A percentile compares a stretch with the other conserved stretches of the same genome.
phyloP scores from a whole-genome alignment of 2,329 filamentous ascomycete genomes.

The Cladobotryum mycophilum region DNA sequence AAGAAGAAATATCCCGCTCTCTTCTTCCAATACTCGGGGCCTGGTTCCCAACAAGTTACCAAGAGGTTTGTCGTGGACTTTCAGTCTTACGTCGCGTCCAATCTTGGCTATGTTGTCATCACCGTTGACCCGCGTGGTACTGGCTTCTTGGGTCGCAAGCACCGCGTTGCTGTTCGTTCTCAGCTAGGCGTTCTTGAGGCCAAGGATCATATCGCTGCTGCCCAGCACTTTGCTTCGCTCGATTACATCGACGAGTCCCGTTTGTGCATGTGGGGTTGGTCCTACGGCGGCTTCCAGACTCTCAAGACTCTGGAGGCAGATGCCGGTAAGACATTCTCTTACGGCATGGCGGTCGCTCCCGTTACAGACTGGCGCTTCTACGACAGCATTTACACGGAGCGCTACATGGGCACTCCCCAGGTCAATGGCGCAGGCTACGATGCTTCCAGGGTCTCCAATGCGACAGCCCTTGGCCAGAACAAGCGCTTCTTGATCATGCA shows the following conservation, averaged over 20 bases:
- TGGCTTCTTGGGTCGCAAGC: conserved; percentile 78
- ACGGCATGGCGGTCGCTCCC: conserved; percentile 96
- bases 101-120: conserved; percentile 85
- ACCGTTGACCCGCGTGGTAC: conserved; percentile 93
- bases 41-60: conserved; percentile 81
- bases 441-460: conserved; percentile 67
- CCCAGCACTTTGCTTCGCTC: conserved; percentile 74
- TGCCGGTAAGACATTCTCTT: conserved; percentile 82
- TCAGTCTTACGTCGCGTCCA: conserved; percentile 79
- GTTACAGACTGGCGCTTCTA: conserved; percentile 99
- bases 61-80: conserved; percentile 82
- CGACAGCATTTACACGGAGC: conserved; percentile 88
- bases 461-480: conserved; percentile 63
- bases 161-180: conserved; percentile 74
- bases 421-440: conserved; percentile 74
- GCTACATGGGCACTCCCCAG: conserved; percentile 94
- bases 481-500: conserved; percentile 94
- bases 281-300: conserved; percentile 90
- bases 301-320: conserved; percentile 92
- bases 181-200: conserved; percentile 83
- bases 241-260: conserved; percentile 75
- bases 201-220: conserved; percentile 84
- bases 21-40: conserved; percentile 91
- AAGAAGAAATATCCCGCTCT: conserved; percentile 87
- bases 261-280: conserved; percentile 98